Percentiles rank a stretch among this genome's conserved stretches.
Conservation (phyloP, 2,329 filamentous ascomycete genomes). For the Colletotrichum sp. region DNA sequence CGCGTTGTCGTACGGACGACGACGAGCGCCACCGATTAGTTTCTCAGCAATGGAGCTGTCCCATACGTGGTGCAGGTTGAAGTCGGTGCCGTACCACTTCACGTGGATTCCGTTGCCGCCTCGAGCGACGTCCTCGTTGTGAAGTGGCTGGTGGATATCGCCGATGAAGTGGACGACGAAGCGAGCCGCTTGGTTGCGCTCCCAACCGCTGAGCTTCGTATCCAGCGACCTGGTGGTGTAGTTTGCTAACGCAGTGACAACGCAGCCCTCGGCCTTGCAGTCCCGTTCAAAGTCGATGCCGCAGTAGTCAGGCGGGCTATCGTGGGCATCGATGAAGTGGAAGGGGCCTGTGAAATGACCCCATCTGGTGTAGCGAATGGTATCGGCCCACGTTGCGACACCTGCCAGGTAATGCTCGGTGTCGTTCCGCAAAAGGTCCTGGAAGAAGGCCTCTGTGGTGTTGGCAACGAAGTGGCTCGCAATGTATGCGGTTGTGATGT, state of each 20-base stretch:
- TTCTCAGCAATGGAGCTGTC: slow-evolving; percentile 73
- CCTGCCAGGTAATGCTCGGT: slow-evolving; percentile 63
- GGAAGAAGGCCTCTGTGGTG: slow-evolving; percentile 59
- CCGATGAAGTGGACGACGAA: slow-evolving; percentile 72
- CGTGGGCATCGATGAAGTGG: slow-evolving; percentile 73
- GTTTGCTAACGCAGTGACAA: slow-evolving; percentile 64
- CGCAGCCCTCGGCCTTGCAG: slow-evolving; percentile 65
- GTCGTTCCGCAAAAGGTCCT: slow-evolving; percentile 58
- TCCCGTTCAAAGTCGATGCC: slow-evolving; percentile 63
- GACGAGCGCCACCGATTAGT: slow-evolving; percentile 58
- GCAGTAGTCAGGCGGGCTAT: slow-evolving; percentile 62
- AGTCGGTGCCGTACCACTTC: slow-evolving; percentile 56
- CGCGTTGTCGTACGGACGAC: slow-evolving; percentile 55
- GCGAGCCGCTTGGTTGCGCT: slow-evolving; percentile 64
- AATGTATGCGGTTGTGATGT: slow-evolving; percentile 69
- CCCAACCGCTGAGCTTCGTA: slow-evolving; percentile 43
- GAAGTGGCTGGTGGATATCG: slow-evolving; percentile 72
- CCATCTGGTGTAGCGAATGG: slow-evolving; percentile 66
- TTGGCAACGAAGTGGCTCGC: slow-evolving; percentile 64
- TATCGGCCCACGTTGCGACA: slow-evolving; percentile 72
- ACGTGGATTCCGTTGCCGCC: slow-evolving; percentile 75
- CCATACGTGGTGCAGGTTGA: slow-evolving; percentile 77
- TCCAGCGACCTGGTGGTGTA: slow-evolving; percentile 63
- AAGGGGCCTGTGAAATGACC: slow-evolving; percentile 65
- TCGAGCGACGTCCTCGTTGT: slow-evolving; percentile 65